Percentiles rank a stretch among this genome's conserved stretches.
phyloP scores from a whole-genome alignment of 345 rosid genomes.

The Excoecaria cochinchinensis region DNA sequence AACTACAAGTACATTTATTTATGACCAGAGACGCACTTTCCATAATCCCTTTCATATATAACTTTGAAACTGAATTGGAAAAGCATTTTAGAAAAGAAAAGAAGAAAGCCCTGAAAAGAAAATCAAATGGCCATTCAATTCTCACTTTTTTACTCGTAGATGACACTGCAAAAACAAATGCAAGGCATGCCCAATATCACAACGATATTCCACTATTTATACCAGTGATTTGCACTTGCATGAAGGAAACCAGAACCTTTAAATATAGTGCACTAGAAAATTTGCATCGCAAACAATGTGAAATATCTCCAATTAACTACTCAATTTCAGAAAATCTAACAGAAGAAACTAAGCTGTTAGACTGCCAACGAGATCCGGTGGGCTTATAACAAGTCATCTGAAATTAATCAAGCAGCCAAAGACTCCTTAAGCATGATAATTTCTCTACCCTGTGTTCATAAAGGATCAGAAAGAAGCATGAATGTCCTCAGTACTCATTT shows the following conservation, averaged over 20 bases:
- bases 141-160: background rate
- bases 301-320: background rate
- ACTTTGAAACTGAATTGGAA: background rate
- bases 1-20: background rate
- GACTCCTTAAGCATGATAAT: background rate
- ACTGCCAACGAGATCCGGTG: background rate
- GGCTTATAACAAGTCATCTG: background rate
- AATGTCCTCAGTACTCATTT: background rate
- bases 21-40: background rate
- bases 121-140: background rate
- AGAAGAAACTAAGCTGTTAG: background rate
- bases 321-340: background rate
- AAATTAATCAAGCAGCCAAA: background rate
- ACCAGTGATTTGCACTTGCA: background rate
- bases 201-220: conserved; percentile 4
- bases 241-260: background rate
- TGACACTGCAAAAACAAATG: background rate
- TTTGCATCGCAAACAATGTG: background rate
- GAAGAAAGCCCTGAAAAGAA: background rate
- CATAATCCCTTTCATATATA: background rate
- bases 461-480: background rate
- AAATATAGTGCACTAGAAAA: background rate
- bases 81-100: background rate
- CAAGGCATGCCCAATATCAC: background rate
- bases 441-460: background rate